Percentiles rank a stretch among this genome's conserved stretches.
Evolutionary conservation across 257 asterid species (phyloP).

Genomic region (Solanum appendiculatum): DNA sequence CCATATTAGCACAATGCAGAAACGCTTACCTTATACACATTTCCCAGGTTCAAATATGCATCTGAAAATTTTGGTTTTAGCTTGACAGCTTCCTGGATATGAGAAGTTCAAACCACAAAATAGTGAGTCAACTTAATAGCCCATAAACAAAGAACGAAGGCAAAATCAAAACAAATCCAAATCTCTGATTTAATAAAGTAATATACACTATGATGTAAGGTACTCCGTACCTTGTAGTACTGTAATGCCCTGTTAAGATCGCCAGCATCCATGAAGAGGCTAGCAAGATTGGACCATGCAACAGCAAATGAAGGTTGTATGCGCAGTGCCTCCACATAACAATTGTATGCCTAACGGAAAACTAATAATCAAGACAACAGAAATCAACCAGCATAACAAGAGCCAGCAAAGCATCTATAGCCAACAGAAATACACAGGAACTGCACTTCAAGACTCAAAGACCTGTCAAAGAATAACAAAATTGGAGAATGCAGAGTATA

Average conservation of each 20-base stretch:
- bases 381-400: background rate
- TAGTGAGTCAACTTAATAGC: background rate
- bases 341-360: conserved; percentile 67
- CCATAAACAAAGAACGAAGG: background rate
- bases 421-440: background rate
- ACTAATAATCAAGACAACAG: background rate
- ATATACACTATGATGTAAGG: background rate
- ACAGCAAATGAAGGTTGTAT: conserved; percentile 94
- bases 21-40: conserved; percentile 85
- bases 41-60: conserved; percentile 91
- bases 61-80: conserved; percentile 89
- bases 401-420: background rate
- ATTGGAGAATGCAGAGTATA: background rate
- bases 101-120: conserved; percentile 6
- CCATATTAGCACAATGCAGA: conserved; percentile 30
- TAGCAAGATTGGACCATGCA: conserved; percentile 99
- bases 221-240: conserved; percentile 68
- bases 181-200: background rate
- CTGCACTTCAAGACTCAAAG: background rate
- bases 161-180: background rate
- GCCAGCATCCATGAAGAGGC: conserved; percentile 94
- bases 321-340: conserved; percentile 86
- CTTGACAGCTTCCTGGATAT: conserved; percentile 89
- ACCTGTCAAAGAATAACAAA: background rate
- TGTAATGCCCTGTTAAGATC: conserved; percentile 92